Conservation (phyloP, 2,329 filamentous ascomycete genomes). For the Cytospora piceicola region DNA sequence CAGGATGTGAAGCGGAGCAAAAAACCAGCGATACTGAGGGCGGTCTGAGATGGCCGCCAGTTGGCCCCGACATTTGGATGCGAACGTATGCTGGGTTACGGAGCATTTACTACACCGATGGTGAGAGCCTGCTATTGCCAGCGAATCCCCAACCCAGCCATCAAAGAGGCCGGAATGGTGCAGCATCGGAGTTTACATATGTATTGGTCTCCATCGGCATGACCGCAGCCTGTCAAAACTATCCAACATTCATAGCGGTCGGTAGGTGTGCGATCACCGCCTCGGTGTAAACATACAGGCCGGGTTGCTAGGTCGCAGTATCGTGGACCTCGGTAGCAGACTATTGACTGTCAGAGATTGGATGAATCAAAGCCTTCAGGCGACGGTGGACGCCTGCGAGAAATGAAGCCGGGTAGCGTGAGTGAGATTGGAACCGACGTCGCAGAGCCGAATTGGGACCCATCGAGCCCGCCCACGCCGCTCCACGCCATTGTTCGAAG, state of each 20-base stretch:
- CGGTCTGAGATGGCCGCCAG: slow-evolving; percentile 22
- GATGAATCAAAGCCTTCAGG: slow-evolving; percentile 25
- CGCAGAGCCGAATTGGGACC: slow-evolving; percentile 27
- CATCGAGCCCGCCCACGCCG: slow-evolving; percentile 23
- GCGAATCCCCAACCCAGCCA: not conserved
- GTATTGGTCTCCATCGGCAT: slow-evolving; percentile 21
- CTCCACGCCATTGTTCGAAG: slow-evolving; percentile 25
- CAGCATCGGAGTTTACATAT: not conserved
- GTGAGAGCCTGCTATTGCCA: not conserved
- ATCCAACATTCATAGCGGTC: slow-evolving; percentile 18
- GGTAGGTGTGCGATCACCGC: slow-evolving; percentile 22
- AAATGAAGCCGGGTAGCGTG: slow-evolving; percentile 27
- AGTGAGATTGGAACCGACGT: slow-evolving; percentile 27
- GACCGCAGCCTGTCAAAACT: slow-evolving; percentile 17
- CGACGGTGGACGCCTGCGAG: slow-evolving; percentile 26
- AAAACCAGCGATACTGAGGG: slow-evolving; percentile 7
- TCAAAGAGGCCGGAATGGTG: not conserved
- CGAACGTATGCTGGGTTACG: not conserved
- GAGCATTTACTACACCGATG: not conserved
- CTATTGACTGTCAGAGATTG: slow-evolving; percentile 29
- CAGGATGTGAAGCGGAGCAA: slow-evolving; percentile 20
- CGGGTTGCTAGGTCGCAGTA: slow-evolving; percentile 22
- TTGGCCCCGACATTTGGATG: slow-evolving; percentile 5
- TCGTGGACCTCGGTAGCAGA: slow-evolving; percentile 24
- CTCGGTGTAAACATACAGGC: slow-evolving; percentile 19